Base-by-base conservation (phyloP, 2,329 filamentous ascomycete species). In the Rhexocercosporidium sp. region DNA sequence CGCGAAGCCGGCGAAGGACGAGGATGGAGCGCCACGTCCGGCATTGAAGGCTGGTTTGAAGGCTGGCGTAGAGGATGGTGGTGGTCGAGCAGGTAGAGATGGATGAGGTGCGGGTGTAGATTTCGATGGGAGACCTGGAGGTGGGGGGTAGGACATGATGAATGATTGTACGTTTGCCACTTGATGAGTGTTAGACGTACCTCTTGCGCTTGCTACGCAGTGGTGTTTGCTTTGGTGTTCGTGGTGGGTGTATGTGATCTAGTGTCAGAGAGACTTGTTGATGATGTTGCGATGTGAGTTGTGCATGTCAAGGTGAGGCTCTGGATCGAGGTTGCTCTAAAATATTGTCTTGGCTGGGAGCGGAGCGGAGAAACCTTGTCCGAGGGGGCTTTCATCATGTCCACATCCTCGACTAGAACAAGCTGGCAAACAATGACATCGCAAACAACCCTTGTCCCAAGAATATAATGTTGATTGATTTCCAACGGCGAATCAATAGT, bases 131-230 rank as follows among this genome's bases (percentile, higher is more conserved):
- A 87, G 82, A 88, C 92, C 92, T 93, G 92, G 91, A 91, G 91
- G 91, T 78, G 90, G 90, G 81, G 92, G 90, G 86, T 93, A 93
- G 82, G 92, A 90, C 92, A 95, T 95, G 86, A 89, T 89, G 86
- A 89, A 89, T 75, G 74, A 71, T 73, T 76, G 74, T 71, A 70
- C 75, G 72, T 73, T 69, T 71, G 67, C 68, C 70, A 72, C 71
- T 73, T 74, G 68, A 69, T 72, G 66, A 74, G 71, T 74, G 70
- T 75, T 74, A 74, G 72, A 78, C 77, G 77, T 78, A 78, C 77
- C 77, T 78, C 68, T 77, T 75, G 75, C 75, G 76, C 70, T 66
- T 72, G 49, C 66, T 53, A 71, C 73, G 72, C 73, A 74, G 72
- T 61, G 64, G 65, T 66, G 31, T 61, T 51, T n/a, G 16, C 20